Conservation (phyloP, 805 yeast genomes). For the Yarrowia hollandica region DNA sequence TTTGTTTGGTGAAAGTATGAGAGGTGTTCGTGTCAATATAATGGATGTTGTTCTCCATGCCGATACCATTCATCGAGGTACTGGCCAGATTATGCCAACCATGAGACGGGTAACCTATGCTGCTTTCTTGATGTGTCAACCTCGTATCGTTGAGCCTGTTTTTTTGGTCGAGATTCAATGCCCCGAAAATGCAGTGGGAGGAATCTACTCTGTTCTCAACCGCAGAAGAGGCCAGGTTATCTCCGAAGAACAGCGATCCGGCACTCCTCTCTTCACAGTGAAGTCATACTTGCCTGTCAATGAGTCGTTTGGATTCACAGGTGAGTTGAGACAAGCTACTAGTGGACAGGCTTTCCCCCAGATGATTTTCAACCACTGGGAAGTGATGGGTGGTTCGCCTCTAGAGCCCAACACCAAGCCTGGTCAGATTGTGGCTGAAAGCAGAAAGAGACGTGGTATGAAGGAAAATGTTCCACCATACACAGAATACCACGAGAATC, state of each 20-base stretch:
- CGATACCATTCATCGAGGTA: slow-evolving; percentile 99
- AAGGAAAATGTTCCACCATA: slow-evolving; percentile 97
- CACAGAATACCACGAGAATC: slow-evolving; percentile 71
- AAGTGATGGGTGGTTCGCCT: slow-evolving; percentile 87
- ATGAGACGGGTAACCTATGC: slow-evolving; percentile 99
- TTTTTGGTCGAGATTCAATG: slow-evolving; percentile 99
- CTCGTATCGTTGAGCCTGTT: slow-evolving; percentile 98
- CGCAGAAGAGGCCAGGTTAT: slow-evolving; percentile 74
- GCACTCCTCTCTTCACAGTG: slow-evolving; percentile 99
- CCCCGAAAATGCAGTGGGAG: slow-evolving; percentile 99
- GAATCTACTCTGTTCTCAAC: slow-evolving; percentile 99
- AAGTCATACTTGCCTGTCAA: slow-evolving; percentile 99
- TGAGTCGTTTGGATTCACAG: slow-evolving; percentile 99
- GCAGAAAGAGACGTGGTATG: slow-evolving; percentile 95
- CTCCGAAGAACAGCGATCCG: slow-evolving; percentile 99
- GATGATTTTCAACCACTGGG: slow-evolving; percentile 99
- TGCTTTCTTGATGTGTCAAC: slow-evolving; percentile 95
- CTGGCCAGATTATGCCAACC: slow-evolving; percentile 99
- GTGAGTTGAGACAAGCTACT: slow-evolving; percentile 98
- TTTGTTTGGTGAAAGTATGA: slow-evolving; percentile 90
- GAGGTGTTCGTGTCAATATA: slow-evolving; percentile 96
- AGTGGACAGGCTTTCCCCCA: slow-evolving; percentile 99
- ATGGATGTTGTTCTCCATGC: slow-evolving; percentile 99
- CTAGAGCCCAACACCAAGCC: slow-evolving; percentile 77
- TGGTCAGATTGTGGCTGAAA: slow-evolving; percentile 61